Percentiles rank a stretch among this genome's conserved stretches.
Conservation (phyloP, 1,139 yeast genomes). For the Blastobotrys serpentis region DNA sequence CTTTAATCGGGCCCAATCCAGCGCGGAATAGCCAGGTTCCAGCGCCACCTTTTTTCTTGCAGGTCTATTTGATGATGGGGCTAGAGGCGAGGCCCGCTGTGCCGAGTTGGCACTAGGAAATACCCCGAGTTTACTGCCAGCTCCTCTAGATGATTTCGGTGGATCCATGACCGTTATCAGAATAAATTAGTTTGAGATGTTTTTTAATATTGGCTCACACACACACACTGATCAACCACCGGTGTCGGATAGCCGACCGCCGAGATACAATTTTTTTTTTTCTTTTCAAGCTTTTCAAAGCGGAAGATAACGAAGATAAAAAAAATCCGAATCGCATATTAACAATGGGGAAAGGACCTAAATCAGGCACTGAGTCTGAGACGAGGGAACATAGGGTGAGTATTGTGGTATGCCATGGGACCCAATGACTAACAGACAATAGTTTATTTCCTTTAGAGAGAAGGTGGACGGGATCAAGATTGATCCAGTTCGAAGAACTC, state of each 20-base stretch:
- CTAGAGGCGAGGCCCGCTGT: constrained; percentile 38
- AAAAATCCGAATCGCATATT: constrained; percentile 1
- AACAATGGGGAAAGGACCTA: constrained; percentile 24
- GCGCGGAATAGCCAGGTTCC: constrained; percentile 78
- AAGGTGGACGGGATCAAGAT: constrained; percentile 80
- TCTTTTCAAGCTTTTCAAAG: constrained; percentile 9
- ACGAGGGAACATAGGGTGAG: constrained; percentile 26
- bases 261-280: neutral
- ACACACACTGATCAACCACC: too few species aligned
- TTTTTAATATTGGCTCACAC: too few species aligned
- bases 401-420: neutral
- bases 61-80: constrained; percentile 15
- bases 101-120: constrained; percentile 47
- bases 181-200: too few species aligned
- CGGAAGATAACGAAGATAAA: constrained; percentile 23
- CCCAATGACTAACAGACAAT: neutral
- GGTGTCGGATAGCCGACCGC: neutral
- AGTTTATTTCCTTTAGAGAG: constrained; percentile 73
- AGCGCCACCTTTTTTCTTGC: constrained; percentile 54
- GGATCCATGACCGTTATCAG: constrained; percentile 6
- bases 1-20: constrained; percentile 78
- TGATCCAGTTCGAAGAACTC: constrained; percentile 70
- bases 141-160: neutral
- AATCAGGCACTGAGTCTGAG: constrained; percentile 28
- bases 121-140: constrained; percentile 3